Percentiles rank a stretch among this genome's conserved stretches.
Conservation (phyloP, 768 basidiomycete species). For the Clavaria fumosa region DNA sequence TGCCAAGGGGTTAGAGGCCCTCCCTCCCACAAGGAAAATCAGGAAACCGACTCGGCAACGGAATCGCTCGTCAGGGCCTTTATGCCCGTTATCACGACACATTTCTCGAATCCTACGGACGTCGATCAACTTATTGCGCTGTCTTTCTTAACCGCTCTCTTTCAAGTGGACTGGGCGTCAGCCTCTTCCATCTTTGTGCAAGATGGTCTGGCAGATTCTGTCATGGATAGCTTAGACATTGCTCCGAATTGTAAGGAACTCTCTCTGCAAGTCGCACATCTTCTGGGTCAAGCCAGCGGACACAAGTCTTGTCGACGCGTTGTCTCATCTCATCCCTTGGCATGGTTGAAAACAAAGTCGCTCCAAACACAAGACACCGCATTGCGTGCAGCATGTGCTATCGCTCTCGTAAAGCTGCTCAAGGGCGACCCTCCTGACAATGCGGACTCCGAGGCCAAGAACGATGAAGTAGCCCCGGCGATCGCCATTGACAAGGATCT, state of each 20-base stretch:
- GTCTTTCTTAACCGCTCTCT: slow-evolving; percentile 61
- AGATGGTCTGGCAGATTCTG: slow-evolving; percentile 45
- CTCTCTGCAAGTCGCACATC: slow-evolving; percentile 46
- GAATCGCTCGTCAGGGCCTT: slow-evolving; percentile 35
- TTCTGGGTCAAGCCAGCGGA: slow-evolving; percentile 63
- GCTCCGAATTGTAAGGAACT: slow-evolving; percentile 29
- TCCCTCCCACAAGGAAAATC: slow-evolving; percentile 19
- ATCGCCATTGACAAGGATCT: slow-evolving; percentile 25
- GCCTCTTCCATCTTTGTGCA: slow-evolving; percentile 49
- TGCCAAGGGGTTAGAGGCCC: slow-evolving; percentile 42
- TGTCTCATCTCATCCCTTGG: slow-evolving; percentile 36
- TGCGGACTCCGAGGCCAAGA: slow-evolving; percentile 15
- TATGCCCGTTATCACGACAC: slow-evolving; percentile 29
- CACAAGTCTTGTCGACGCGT: slow-evolving; percentile 56
- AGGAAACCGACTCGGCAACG: slow-evolving; percentile 31
- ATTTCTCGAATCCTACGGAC: slow-evolving; percentile 44
- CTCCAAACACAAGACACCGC: slow-evolving; percentile 28
- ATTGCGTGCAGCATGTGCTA: slow-evolving; percentile 47
- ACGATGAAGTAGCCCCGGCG: slow-evolving; percentile 9
- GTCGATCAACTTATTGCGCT: slow-evolving; percentile 35
- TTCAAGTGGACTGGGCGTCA: slow-evolving; percentile 63
- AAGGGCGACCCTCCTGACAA: slow-evolving; percentile 37
- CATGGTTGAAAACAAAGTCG: slow-evolving; percentile 55
- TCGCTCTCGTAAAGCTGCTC: slow-evolving; percentile 67
- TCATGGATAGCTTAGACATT: slow-evolving; percentile 62